Base-by-base conservation (phyloP, 2,329 filamentous ascomycete species). In the Alternaria novae-zelandiae region DNA sequence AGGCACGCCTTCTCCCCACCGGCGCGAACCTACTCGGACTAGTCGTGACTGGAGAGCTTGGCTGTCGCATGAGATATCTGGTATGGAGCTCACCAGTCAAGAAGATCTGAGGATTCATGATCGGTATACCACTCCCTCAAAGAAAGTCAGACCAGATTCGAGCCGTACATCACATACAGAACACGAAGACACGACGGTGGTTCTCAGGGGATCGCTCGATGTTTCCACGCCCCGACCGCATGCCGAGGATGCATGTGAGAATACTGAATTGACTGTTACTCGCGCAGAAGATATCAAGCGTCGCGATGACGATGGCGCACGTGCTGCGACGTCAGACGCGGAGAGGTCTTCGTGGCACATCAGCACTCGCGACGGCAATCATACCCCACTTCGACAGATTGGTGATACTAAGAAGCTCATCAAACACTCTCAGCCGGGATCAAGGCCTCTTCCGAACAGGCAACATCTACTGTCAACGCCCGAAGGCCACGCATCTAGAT, bases 1-100 rank as follows among this genome's bases (percentile, higher is more conserved):
- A 26, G 78, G 78, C 5, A 76, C 75, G 6, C 72, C 75, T 3
- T 73, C 74, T 30, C 73, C 71, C 10, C 61, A 69, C 13, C 69
- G 68, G 12, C 63, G 57, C 12, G 65, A 66, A 25, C 76, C 67
- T 12, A 66, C 66, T 21, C 75, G 68, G 54, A 79, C 70, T 15
- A 83, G 83, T 67, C 72, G 74, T 28, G 83, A 84, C 41, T 85
- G 83, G 83, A 82, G 80, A 32, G 77, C 76, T 11, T 85, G 83
- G 83, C 69, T 84, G 3, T 82, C 80, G 3, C 78, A 81, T 54
- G 82, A 84, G 64, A 77, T 84, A 23, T 78, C 76, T 2, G 78
- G 79, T 12, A 76, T 83, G 21, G 75, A 76, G 54, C 61, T 69
- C 12, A 53, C 61, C 8, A 68, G 73, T 4, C 63, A 73, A 21